phyloP scores from a whole-genome alignment of 2,329 filamentous ascomycete genomes.

The Podosphaera aphanis region DNA sequence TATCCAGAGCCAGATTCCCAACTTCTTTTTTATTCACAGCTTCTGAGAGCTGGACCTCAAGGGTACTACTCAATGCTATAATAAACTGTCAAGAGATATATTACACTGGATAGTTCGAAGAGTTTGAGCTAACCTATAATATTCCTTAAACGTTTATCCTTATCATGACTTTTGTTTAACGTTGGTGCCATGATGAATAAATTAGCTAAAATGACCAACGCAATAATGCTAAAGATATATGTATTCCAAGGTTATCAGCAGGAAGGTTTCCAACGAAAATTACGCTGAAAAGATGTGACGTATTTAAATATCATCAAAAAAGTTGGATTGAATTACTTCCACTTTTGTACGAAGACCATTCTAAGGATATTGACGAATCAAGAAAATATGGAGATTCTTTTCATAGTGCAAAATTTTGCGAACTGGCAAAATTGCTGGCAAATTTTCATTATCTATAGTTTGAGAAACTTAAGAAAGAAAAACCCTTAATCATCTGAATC shows the following conservation, averaged over 20 bases:
- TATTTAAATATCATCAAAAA: background rate
- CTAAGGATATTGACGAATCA: background rate
- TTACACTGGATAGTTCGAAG: background rate
- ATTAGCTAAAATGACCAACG: background rate
- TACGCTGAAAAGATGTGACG: background rate
- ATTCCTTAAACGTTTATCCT: conserved; percentile 15
- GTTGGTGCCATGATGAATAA: conserved; percentile 8
- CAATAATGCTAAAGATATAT: background rate
- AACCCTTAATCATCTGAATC: background rate
- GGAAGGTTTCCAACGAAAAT: background rate
- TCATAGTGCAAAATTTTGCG: no score
- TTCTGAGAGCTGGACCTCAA: conserved; percentile 9
- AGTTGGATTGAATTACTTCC: background rate
- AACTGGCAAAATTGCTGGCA: background rate
- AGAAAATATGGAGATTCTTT: no score
- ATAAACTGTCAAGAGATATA: background rate
- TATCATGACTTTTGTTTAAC: conserved; percentile 7
- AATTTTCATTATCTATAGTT: background rate
- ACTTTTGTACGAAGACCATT: background rate
- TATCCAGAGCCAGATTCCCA: conserved; percentile 17
- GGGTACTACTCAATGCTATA: conserved; percentile 10
- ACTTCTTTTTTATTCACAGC: conserved; percentile 5
- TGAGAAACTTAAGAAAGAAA: background rate
- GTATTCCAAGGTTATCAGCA: background rate
- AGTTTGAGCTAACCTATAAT: conserved; percentile 14